Conservation (phyloP, 371 early-diverging fungal species). For the Saksenaea vasiformis region DNA sequence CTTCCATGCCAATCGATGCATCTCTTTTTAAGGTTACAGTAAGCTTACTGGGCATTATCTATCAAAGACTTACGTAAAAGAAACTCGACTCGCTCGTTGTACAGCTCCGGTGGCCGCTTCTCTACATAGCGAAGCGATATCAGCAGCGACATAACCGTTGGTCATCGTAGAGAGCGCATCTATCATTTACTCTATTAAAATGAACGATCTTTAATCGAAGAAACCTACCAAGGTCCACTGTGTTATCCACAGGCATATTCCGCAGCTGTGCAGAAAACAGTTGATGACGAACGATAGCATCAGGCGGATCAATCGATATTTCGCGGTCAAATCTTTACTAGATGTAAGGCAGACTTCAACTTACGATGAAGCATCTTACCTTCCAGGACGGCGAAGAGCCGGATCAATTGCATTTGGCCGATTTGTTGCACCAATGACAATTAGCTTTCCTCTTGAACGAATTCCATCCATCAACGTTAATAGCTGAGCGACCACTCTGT, state of each 20-base stretch:
- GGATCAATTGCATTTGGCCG: conserved; percentile 97
- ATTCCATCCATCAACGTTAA: conserved; percentile 98
- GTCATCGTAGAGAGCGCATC: conserved; percentile 76
- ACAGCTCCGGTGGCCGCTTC: conserved; percentile 82
- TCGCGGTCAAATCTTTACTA: conserved; percentile 88
- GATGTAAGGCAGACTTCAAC: not conserved
- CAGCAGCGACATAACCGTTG: conserved; percentile 98
- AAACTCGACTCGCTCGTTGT: conserved; percentile 36
- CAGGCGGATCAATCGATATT: conserved; percentile 83
- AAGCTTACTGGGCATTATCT: not conserved
- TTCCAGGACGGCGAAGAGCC: conserved; percentile 96
- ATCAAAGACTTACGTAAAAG: not conserved
- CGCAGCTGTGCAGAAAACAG: conserved; percentile 63
- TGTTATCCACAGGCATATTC: conserved; percentile 55
- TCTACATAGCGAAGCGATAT: conserved; percentile 87
- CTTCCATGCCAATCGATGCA: conserved; percentile 43
- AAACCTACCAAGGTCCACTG: conserved; percentile 46
- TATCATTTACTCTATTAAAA: conserved; percentile 11
- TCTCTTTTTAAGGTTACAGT: conserved; percentile 17
- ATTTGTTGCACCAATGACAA: conserved; percentile 98
- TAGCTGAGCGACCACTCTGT: conserved; percentile 95
- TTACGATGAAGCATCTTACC: conserved; percentile 48
- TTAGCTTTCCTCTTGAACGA: conserved; percentile 62
- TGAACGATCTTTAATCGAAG: not conserved
- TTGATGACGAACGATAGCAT: conserved; percentile 55